Evolutionary conservation across 176 grass and related monocot species (phyloP).

Genomic region (Raddia guianensis): DNA sequence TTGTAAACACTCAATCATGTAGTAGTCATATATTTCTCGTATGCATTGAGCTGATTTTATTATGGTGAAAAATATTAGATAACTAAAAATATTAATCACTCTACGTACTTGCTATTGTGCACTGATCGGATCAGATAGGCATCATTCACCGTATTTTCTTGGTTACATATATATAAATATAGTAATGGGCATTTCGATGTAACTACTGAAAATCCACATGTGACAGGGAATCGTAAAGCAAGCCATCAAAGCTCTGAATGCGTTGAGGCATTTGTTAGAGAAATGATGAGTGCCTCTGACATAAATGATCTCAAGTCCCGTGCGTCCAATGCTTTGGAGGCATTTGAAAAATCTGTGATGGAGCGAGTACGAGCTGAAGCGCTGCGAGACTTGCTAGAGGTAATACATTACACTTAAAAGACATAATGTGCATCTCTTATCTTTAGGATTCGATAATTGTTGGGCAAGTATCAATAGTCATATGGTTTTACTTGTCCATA

Average conservation of each 20-base stretch:
- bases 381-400: constrained; percentile 66
- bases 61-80: neutral
- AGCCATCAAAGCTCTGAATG: constrained; percentile 56
- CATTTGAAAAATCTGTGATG: constrained; percentile 67
- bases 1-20: neutral
- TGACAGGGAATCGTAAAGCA: constrained; percentile 38
- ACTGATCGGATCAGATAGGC: neutral
- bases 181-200: constrained; percentile 46
- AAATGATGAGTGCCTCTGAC: constrained; percentile 74
- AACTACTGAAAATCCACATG: constrained; percentile 43
- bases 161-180: too few species aligned
- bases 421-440: constrained; percentile 14
- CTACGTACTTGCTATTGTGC: constrained; percentile 4
- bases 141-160: neutral
- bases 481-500: constrained; percentile 36
- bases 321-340: constrained; percentile 71
- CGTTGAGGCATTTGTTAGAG: constrained; percentile 85
- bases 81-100: neutral
- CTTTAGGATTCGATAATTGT: neutral
- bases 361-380: constrained; percentile 53
- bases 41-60: neutral
- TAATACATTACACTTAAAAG: constrained; percentile 20
- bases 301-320: constrained; percentile 64
- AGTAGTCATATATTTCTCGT: neutral
- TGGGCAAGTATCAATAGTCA: neutral